Conservation (phyloP, 805 yeast species). For the Saturnispora mendoncae region DNA sequence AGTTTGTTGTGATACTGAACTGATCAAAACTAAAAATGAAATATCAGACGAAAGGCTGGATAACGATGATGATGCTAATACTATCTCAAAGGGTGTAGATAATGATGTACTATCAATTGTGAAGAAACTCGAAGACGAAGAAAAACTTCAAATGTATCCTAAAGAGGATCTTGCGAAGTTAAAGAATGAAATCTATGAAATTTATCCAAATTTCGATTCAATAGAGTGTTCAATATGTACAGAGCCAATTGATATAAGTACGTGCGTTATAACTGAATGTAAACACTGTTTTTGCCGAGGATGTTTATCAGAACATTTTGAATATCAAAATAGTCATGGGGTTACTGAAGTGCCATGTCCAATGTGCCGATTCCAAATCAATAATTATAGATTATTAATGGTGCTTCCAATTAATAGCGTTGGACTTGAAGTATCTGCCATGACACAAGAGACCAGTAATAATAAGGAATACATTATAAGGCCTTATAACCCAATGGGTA, state of each 20-base stretch:
- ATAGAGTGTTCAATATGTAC: slow-evolving; percentile 82
- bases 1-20: slow-evolving; percentile 73
- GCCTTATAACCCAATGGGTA: slow-evolving; percentile 40
- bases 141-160: slow-evolving; percentile 19
- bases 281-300: slow-evolving; percentile 70
- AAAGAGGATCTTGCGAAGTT: slow-evolving; percentile 20
- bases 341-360: slow-evolving; percentile 53
- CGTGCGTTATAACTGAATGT: slow-evolving; percentile 56
- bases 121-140: slow-evolving; percentile 21
- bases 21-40: slow-evolving; percentile 34
- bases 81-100: slow-evolving; percentile 12
- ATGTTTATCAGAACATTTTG: slow-evolving; percentile 68
- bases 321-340: slow-evolving; percentile 38
- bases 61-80: slow-evolving; percentile 1
- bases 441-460: slow-evolving; percentile 8
- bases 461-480: slow-evolving; percentile 26
- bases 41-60: slow-evolving; percentile 31
- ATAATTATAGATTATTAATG: slow-evolving; percentile 40
- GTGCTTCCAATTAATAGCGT: slow-evolving; percentile 17
- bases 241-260: slow-evolving; percentile 46
- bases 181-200: slow-evolving; percentile 26
- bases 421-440: background rate
- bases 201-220: slow-evolving; percentile 31
- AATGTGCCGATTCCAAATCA: slow-evolving; percentile 55
- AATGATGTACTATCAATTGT: slow-evolving; percentile 20